Percentiles rank a stretch among this genome's conserved stretches.
Conservation (phyloP, 2,329 filamentous ascomycete genomes). For the Colletotrichum sp. region DNA sequence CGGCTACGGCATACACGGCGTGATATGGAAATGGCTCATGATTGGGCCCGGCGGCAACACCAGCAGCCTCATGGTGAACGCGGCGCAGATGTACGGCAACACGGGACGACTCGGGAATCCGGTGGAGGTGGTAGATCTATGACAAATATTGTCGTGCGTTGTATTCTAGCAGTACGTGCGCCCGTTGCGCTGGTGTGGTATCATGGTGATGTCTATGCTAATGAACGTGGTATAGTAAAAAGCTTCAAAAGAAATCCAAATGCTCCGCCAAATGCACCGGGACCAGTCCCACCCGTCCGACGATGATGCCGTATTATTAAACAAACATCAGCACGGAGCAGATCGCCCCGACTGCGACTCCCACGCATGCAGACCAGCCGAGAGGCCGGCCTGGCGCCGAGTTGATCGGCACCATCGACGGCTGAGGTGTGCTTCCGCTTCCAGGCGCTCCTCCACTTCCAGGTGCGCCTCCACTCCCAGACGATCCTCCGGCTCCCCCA, state of each 20-base stretch:
- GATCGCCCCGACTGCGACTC: background rate
- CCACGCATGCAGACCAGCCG: constrained; percentile 1
- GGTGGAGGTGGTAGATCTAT: constrained; percentile 40
- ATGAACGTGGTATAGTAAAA: constrained; percentile 16
- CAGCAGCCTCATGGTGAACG: constrained; percentile 61
- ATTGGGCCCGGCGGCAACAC: constrained; percentile 54
- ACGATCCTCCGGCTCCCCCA: background rate
- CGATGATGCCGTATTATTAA: background rate
- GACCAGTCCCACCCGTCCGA: background rate
- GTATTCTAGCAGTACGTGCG: constrained; percentile 6
- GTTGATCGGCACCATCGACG: constrained; percentile 4
- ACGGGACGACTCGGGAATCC: constrained; percentile 52
- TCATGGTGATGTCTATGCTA: constrained; percentile 20
- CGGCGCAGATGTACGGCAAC: constrained; percentile 60
- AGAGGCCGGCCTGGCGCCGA: background rate
- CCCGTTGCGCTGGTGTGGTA: constrained; percentile 23
- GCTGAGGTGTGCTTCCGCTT: background rate
- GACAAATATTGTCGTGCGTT: background rate
- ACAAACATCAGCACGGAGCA: constrained; percentile 11
- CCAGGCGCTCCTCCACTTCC: background rate
- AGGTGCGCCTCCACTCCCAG: background rate
- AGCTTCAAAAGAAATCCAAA: background rate
- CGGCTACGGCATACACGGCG: constrained; percentile 48
- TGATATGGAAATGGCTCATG: constrained; percentile 64
- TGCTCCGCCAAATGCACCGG: constrained; percentile 15